Conservation (phyloP, 805 yeast genomes). For the Pichia thaimueangensis region DNA sequence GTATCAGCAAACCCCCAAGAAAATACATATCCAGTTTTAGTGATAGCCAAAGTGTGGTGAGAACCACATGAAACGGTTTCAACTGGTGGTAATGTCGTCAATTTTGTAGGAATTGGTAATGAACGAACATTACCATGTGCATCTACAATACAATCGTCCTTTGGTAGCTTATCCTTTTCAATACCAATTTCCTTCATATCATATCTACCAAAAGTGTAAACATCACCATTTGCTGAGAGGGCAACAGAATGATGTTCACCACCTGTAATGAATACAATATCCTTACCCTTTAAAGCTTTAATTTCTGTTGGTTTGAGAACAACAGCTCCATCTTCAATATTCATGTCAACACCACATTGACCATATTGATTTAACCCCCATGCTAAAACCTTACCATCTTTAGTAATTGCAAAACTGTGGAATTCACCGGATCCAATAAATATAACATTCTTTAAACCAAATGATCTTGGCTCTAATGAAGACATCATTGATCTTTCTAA, state of each 20-base stretch:
- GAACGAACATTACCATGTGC: slow-evolving; percentile 76
- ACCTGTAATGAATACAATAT: slow-evolving; percentile 62
- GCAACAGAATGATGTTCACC: slow-evolving; percentile 95
- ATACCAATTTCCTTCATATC: slow-evolving; percentile 94
- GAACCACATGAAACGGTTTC: slow-evolving; percentile 73
- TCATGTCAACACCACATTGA: slow-evolving; percentile 81
- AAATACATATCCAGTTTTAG: slow-evolving; percentile 76
- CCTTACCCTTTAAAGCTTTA: slow-evolving; percentile 51
- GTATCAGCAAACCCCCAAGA: slow-evolving; percentile 99
- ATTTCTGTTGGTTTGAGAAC: slow-evolving; percentile 73
- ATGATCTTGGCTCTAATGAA: slow-evolving; percentile 73
- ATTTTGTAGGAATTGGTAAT: slow-evolving; percentile 75
- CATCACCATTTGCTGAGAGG: slow-evolving; percentile 60
- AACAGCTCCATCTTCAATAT: slow-evolving; percentile 79
- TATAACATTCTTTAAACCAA: slow-evolving; percentile 73
- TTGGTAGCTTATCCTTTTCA: slow-evolving; percentile 57
- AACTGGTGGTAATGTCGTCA: slow-evolving; percentile 51
- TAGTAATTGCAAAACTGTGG: slow-evolving; percentile 88
- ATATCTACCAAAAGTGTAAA: slow-evolving; percentile 82
- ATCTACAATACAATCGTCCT: slow-evolving; percentile 63
- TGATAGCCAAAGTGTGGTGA: slow-evolving; percentile 85
- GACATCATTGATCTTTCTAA: slow-evolving; percentile 69
- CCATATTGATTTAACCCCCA: slow-evolving; percentile 99
- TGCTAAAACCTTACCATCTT: slow-evolving; percentile 60
- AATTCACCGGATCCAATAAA: slow-evolving; percentile 90